These are phyloP conservation scores for Cyberlindnera veronae DNA, from an alignment of 805 yeast species.

Conservation along the genomic window DNA sequence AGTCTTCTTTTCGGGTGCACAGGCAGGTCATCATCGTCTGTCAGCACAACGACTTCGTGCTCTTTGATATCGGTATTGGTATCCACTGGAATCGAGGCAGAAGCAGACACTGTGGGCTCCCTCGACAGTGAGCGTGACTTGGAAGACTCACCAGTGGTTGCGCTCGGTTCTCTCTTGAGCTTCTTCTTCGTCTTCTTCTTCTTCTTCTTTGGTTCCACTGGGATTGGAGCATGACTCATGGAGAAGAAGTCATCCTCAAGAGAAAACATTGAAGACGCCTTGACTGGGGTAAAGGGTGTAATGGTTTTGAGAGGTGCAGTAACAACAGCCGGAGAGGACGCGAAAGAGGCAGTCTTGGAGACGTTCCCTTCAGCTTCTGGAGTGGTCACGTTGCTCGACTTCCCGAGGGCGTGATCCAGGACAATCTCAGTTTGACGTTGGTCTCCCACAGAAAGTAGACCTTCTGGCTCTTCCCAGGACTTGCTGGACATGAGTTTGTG, in stretches of 20 bases:
- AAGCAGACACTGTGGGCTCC: not conserved
- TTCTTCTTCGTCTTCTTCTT: constrained; percentile 21
- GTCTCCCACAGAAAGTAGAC: constrained; percentile 14
- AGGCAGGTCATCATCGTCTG: constrained; percentile 1
- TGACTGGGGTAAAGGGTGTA: not conserved
- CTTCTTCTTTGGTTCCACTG: constrained; percentile 13
- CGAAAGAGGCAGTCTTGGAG: constrained; percentile 2
- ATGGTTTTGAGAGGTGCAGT: not conserved
- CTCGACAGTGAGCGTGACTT: not conserved
- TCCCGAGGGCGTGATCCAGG: constrained; percentile 22
- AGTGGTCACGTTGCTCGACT: constrained; percentile 26
- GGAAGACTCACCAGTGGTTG: not conserved
- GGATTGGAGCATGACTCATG: constrained; percentile 11
- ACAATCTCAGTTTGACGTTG: constrained; percentile 23
- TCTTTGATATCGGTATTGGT: constrained; percentile 2
- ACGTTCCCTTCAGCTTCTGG: constrained; percentile 14
- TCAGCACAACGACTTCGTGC: not conserved
- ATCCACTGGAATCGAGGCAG: not conserved
- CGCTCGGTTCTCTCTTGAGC: constrained; percentile 1
- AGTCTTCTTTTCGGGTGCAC: constrained; percentile 3
- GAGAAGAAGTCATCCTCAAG: constrained; percentile 29
- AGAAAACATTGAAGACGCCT: not conserved
- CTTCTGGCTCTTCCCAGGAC: no score
- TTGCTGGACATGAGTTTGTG: no score
- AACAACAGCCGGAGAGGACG: not conserved